phyloP scores from a whole-genome alignment of 345 rosid species.

The Pistacia atlantica region DNA sequence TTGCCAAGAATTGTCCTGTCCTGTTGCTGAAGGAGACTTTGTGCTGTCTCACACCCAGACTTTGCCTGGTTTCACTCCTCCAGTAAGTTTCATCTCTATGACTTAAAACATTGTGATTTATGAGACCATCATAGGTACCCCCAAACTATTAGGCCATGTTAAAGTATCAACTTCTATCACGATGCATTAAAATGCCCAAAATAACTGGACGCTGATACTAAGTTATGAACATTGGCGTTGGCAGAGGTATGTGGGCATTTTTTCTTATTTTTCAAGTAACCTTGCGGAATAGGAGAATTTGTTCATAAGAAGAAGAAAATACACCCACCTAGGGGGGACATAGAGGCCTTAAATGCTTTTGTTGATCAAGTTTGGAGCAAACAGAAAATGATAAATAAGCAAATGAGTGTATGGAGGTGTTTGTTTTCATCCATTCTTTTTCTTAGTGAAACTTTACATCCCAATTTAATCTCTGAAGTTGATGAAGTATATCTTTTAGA shows the following conservation, averaged over 20 bases:
- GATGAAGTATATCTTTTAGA: too few species aligned
- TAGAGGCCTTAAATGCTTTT: too few species aligned
- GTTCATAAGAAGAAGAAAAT: too few species aligned
- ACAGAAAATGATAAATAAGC: too few species aligned
- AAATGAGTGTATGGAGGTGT: too few species aligned
- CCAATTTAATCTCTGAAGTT: too few species aligned
- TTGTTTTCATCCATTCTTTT: too few species aligned
- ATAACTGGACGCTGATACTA: background rate
- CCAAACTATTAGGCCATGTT: background rate
- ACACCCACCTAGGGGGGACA: too few species aligned
- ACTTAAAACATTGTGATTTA: background rate
- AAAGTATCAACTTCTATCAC: background rate
- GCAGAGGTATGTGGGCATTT: background rate
- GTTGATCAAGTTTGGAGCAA: too few species aligned
- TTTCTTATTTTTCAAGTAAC: too few species aligned
- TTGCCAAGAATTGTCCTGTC: conserved; percentile 62
- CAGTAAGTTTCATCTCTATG: conserved; percentile 35
- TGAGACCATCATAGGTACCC: background rate
- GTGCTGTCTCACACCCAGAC: conserved; percentile 67
- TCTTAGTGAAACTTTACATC: too few species aligned
- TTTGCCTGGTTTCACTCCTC: conserved; percentile 59
- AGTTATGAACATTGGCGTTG: background rate
- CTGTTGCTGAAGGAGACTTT: conserved; percentile 51
- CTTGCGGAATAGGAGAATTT: too few species aligned
- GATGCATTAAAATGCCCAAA: background rate